Base-by-base conservation (phyloP, 495 filamentous ascomycete species). In the Copromyces sp. region DNA sequence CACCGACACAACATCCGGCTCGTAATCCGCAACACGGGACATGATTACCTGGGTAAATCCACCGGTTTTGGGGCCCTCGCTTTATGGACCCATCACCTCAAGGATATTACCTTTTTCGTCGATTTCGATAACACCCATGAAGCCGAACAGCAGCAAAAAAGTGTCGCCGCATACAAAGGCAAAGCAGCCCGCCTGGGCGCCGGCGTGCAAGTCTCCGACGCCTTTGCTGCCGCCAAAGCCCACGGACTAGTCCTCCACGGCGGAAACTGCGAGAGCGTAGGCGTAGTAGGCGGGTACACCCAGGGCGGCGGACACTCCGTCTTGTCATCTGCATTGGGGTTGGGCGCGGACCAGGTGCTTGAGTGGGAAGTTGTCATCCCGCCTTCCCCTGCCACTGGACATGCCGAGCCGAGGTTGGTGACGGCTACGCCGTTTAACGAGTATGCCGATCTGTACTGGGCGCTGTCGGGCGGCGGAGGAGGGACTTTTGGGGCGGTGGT, bases 371-470 rank as follows among this genome's bases (percentile, higher is more conserved):
- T 91, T 1, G 81, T 91, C 0, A 86, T 85, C 4, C 44, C 44
- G 0, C 44, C 44, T 0, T 20, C 44, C 0, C 8, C 44, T 1
- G 0, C 8, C 1, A 45, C n/a, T 20, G 44, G 8, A 8, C 42
- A 45, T 3, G 82, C 81, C 0, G 44, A 74, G 1, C 86, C 88
- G 3, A 69, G 80, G 29, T 78, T 85, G 32, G 78, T 88, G 2
- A 87, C 82, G 0, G 87, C 85, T 0, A 83, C 81, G 9, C 76
- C 81, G 7, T 45, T 45, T 3, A 73, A 78, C 8, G 75, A 80
- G 41, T 80, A 90, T 44, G 70, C 79, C 0, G 89, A 91, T 39
- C 82, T 90, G 2, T 91, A 87, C 82, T 91, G 86, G 89, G 89
- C 89, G 9, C 78, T 90, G 0, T 81, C 82, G 41, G 89, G 89